Percentiles rank a stretch among this genome's conserved stretches.
Conservation (phyloP, 192 early-diverging fungal species). For the Rhizophlyctis rosea region DNA sequence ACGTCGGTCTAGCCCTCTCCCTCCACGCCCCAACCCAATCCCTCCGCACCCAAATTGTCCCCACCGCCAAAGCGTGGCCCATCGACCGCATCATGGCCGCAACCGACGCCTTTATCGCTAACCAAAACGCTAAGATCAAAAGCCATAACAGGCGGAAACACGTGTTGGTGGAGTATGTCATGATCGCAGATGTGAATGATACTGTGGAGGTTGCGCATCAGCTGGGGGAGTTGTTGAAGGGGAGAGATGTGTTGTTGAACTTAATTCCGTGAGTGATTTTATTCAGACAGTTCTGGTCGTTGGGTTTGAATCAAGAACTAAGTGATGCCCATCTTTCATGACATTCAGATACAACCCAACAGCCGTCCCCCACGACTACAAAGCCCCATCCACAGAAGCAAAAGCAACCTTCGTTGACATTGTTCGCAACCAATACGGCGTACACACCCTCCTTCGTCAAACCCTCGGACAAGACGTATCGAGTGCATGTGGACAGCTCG, state of each 20-base stretch:
- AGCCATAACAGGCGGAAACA: conserved; percentile 28
- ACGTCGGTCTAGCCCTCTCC: conserved; percentile 50
- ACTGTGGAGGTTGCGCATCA: conserved; percentile 38
- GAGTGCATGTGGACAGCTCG: conserved; percentile 56
- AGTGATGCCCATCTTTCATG: too few relatives aligned
- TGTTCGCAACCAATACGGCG: conserved; percentile 37
- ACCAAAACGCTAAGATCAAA: conserved; percentile 39
- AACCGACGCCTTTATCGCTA: conserved; percentile 42
- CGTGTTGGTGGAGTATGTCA: conserved; percentile 53
- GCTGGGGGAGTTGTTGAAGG: conserved; percentile 44
- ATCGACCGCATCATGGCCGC: conserved; percentile 45
- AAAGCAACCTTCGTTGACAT: conserved; percentile 32
- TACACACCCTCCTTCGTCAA: conserved; percentile 45
- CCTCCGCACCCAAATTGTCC: conserved; percentile 48
- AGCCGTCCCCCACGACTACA: conserved; percentile 45
- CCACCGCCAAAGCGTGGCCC: conserved; percentile 54
- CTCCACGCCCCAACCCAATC: conserved; percentile 55
- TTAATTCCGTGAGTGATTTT: too few relatives aligned
- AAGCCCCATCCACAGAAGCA: conserved; percentile 34
- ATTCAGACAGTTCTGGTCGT: too few relatives aligned
- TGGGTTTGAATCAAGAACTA: too few relatives aligned
- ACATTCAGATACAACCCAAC: conserved; percentile 61
- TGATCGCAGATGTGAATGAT: conserved; percentile 51
- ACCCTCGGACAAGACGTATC: conserved; percentile 51
- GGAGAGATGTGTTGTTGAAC: conserved; percentile 45